phyloP scores from a whole-genome alignment of 169 alveolate species.

The Plasmodium cynomolgi region DNA sequence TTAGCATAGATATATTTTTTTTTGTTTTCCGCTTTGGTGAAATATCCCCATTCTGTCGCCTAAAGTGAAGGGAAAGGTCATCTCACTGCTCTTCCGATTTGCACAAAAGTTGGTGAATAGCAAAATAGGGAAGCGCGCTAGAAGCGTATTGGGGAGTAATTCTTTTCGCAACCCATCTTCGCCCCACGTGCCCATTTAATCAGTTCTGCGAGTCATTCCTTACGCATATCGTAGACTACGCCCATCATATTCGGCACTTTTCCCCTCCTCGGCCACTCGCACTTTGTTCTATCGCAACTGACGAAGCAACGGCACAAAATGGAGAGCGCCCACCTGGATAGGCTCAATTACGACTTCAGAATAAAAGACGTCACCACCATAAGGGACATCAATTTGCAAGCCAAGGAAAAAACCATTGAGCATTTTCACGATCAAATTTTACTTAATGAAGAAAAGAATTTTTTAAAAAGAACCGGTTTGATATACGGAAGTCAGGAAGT shows the following conservation, averaged over 20 bases:
- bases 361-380: conserved; percentile 53
- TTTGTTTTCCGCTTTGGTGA: not conserved
- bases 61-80: not conserved
- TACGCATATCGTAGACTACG: not conserved
- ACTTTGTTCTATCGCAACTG: not conserved
- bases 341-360: conserved; percentile 41
- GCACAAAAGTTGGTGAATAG: not conserved
- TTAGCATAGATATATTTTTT: not conserved
- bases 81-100: not conserved
- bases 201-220: not conserved
- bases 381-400: conserved; percentile 65
- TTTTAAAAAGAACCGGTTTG: conserved; percentile 72
- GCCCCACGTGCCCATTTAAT: not conserved
- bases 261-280: not conserved
- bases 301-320: not conserved
- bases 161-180: not conserved
- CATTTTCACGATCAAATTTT: conserved; percentile 45
- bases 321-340: conserved; percentile 21
- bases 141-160: not conserved
- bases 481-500: conserved; percentile 73
- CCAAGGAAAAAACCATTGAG: conserved; percentile 61
- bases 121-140: not conserved
- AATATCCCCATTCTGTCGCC: not conserved
- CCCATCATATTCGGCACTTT: not conserved
- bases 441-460: conserved; percentile 73